Percentiles rank a stretch among this genome's conserved stretches.
Evolutionary conservation across 148 eudicot genomes (phyloP).

Genomic region (Rheum nobile): DNA sequence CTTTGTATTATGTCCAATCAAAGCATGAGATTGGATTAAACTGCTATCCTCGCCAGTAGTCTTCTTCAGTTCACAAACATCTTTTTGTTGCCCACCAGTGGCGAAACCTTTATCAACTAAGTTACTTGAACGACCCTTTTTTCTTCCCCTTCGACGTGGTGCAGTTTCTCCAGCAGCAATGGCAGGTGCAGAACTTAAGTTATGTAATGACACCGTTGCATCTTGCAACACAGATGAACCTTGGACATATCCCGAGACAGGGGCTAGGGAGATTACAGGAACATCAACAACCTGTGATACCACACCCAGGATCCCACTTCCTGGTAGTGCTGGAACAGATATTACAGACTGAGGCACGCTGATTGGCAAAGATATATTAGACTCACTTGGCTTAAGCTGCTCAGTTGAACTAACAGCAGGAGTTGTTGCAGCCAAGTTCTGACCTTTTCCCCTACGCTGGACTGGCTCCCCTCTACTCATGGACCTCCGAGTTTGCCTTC

Average conservation of each 20-base stretch:
- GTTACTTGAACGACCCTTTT: conserved; percentile 20
- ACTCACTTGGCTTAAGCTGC: conserved; percentile 8
- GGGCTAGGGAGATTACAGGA: conserved; percentile 23
- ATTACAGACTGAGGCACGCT: conserved; percentile 5
- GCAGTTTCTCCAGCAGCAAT: conserved; percentile 26
- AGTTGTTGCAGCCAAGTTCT: conserved; percentile 20
- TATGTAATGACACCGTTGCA: conserved; percentile 18
- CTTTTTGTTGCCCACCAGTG: conserved; percentile 29
- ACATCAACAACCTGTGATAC: conserved; percentile 16
- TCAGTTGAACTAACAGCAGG: conserved; percentile 14
- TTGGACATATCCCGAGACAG: conserved; percentile 20
- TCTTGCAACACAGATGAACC: conserved; percentile 20
- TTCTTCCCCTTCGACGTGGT: conserved; percentile 69
- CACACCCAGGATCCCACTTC: conserved; percentile 16
- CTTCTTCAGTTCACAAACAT: conserved; percentile 1
- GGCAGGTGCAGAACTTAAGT: conserved; percentile 11
- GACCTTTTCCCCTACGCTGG: conserved; percentile 56
- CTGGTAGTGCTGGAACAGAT: conserved; percentile 25
- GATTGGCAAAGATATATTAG: not conserved
- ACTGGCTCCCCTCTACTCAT: conserved; percentile 33
- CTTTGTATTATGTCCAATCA: conserved; percentile 3
- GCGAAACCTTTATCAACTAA: conserved; percentile 26
- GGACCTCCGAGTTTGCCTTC: conserved; percentile 47
- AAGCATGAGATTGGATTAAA: not conserved
- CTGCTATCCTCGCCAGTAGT: not conserved